These are phyloP conservation scores for Psilocybe subaeruginosa DNA, from an alignment of 768 basidiomycete species.

Conservation along the genomic window DNA sequence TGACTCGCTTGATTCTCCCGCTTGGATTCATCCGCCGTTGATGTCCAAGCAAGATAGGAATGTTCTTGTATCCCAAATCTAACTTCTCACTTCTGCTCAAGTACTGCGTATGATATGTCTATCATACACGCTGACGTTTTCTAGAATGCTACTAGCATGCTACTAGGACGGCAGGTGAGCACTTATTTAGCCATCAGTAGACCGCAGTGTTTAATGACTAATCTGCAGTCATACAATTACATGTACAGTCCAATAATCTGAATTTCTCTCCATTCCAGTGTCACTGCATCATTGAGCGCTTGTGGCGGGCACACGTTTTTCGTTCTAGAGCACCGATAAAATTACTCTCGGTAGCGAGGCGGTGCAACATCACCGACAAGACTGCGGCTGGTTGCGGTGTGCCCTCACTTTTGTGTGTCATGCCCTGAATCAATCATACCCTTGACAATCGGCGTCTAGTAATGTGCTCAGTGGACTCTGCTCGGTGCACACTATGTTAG, in stretches of 20 bases:
- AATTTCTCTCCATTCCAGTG: not conserved
- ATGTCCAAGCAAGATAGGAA: too few species aligned
- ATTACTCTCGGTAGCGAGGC: slow-evolving; percentile 11
- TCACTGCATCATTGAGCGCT: not conserved
- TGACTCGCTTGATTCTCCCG: too few species aligned
- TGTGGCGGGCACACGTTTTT: slow-evolving; percentile 9
- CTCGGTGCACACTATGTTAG: not conserved
- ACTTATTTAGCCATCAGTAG: not conserved
- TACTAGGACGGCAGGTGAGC: not conserved
- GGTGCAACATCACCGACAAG: slow-evolving; percentile 8
- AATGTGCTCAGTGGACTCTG: not conserved
- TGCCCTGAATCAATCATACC: slow-evolving; percentile 8
- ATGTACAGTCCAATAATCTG: not conserved
- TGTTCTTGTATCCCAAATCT: too few species aligned
- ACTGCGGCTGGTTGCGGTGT: not conserved
- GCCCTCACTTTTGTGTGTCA: slow-evolving; percentile 11
- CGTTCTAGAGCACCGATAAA: slow-evolving; percentile 6
- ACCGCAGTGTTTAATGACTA: not conserved
- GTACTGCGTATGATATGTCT: not conserved
- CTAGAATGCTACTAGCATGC: not conserved
- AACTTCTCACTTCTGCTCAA: not conserved
- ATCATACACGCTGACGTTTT: not conserved
- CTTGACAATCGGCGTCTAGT: slow-evolving; percentile 4
- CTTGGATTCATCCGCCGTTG: too few species aligned
- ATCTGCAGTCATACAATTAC: not conserved